Conservation (phyloP, 805 yeast genomes). For the Starmerella kuoi region DNA sequence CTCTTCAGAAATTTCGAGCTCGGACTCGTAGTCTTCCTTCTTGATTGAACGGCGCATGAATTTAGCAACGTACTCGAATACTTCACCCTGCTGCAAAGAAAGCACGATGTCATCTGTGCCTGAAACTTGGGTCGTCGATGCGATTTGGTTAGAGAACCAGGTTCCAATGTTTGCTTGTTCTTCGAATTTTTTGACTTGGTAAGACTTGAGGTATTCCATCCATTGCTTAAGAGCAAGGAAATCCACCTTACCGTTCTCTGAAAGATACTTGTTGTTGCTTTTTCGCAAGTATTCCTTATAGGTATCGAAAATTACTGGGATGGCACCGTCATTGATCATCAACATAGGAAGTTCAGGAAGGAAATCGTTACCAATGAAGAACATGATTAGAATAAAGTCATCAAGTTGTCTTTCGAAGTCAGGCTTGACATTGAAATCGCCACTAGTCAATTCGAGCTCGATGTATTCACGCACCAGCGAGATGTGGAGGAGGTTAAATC, state of each 20-base stretch:
- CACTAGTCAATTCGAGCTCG: conserved; percentile 45
- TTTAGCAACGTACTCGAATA: conserved; percentile 39
- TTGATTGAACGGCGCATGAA: conserved; percentile 33
- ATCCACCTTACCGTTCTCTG: conserved; percentile 71
- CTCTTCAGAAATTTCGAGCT: conserved; percentile 21
- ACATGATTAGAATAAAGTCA: conserved; percentile 83
- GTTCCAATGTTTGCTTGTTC: conserved; percentile 66
- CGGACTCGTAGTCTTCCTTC: conserved; percentile 13
- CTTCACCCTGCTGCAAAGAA: conserved; percentile 48
- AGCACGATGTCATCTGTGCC: conserved; percentile 40
- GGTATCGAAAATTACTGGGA: conserved; percentile 79
- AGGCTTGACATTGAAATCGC: conserved; percentile 51
- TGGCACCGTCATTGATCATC: conserved; percentile 88
- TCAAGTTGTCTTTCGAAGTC: conserved; percentile 83
- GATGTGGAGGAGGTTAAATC: conserved; percentile 69
- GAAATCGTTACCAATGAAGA: conserved; percentile 96
- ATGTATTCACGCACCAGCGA: conserved; percentile 83
- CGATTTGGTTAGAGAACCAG: conserved; percentile 82
- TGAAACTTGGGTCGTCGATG: conserved; percentile 25
- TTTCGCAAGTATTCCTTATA: conserved; percentile 63
- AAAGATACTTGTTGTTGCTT: conserved; percentile 64
- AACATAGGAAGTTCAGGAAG: conserved; percentile 91
- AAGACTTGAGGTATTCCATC: conserved; percentile 61
- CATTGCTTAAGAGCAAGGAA: conserved; percentile 58
- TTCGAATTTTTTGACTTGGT: conserved; percentile 80